Evolutionary conservation across 2,329 filamentous ascomycete species (phyloP), one percentile per base, ranked within the genome.

Genomic region (Cladorrhinum sp.): DNA sequence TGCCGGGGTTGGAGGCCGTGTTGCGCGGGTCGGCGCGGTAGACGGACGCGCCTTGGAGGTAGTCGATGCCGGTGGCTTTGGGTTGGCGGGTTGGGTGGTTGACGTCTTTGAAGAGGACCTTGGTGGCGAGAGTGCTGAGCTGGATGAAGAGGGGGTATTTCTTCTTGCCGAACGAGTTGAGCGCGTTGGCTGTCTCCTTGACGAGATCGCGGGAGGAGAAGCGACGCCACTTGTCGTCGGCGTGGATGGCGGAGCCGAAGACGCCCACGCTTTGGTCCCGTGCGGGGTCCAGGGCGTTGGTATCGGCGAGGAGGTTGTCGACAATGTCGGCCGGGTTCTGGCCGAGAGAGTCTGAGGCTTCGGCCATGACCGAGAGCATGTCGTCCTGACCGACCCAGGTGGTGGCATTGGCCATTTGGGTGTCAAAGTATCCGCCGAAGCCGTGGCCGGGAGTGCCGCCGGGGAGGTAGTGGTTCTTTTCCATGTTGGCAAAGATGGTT

Each of bases 391-490:
- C 55, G 2, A 39, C 60, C 50, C 55, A 64, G 20, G 49, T 26
- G 24, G 52, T 36, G 5, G 14, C 51, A 46, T 62, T 50, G 36
- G 54, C 61, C 59, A 64, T 63, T 24, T 65, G 65, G 9, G 68
- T 69, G 59, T 65, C 50, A 55, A 80, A 68, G 69, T 72, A 79
- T 10, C 77, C 78, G 26, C 71, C 65, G 59, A 75, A 79, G 2
- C 78, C 78, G 53, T 80, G 78, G 0, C 77, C 77, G 0, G 73
- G 46, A 1, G 73, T 73, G 8, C 71, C 73, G 14, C 69, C 68
- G 0, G 75, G 70, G 0, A 78, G 67, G 58, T 80, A 79, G 57
- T 75, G 72, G 65, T 77, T 77, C 30, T 73, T 72, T 66, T 82
- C 79, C 5, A 81, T 64, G 26, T 72, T 71, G 57, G 71, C 60